A percentile compares a stretch with the other conserved stretches of the same genome.
Conservation (phyloP, 2,329 filamentous ascomycete species). For the Pseudogymnoascus sp. region DNA sequence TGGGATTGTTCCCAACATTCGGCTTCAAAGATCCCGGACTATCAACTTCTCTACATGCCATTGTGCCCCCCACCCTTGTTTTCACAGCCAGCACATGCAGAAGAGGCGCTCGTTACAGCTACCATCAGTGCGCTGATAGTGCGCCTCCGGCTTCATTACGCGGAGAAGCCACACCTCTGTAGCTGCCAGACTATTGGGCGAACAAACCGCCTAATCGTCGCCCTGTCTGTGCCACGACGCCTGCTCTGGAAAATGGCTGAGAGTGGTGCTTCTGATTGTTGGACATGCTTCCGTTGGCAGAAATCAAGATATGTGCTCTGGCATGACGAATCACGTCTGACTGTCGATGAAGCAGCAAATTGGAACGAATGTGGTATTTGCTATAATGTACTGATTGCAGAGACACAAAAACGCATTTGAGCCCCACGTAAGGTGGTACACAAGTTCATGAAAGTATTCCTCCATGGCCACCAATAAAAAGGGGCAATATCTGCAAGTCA, state of each 20-base stretch:
- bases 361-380: conserved; percentile 1
- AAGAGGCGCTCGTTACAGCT: not conserved
- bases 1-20: not conserved
- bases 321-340: not conserved
- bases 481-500: not conserved
- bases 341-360: not conserved
- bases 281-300: not conserved
- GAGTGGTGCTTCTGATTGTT: not conserved
- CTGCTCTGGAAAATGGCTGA: not conserved
- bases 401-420: not conserved
- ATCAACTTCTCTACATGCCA: not conserved
- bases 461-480: not conserved
- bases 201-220: not conserved
- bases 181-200: not conserved
- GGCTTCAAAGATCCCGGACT: not conserved
- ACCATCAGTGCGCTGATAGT: not conserved
- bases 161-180: not conserved
- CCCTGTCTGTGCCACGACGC: not conserved
- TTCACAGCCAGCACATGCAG: not conserved
- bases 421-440: not conserved
- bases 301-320: not conserved
- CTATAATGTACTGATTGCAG: not conserved
- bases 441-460: not conserved
- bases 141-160: not conserved
- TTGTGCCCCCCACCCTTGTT: not conserved